Evolutionary conservation across 441 rosid species (phyloP), one percentile per base, ranked within the genome.

Genomic region (Capsella rubella): DNA sequence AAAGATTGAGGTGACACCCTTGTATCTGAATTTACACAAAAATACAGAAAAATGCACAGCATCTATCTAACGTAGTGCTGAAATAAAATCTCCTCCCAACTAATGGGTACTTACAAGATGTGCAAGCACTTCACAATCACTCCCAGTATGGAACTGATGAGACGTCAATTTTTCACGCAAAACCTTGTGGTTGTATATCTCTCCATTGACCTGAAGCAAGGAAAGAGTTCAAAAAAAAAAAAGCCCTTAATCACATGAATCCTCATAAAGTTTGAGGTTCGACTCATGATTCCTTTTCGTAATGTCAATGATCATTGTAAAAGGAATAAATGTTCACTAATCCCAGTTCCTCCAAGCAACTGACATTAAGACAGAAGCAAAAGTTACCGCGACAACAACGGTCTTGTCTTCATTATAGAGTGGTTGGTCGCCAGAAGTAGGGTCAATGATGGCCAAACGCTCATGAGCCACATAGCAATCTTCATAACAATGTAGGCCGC

Each of bases 111-210:
- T 86, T 86, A 96, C 99, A 74, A 96, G 96, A 77, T 96, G 97
- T 42, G 97, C 97, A 85, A 96, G 89, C 71, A 96, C 99, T 88
- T 96, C 99, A 56, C 98, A 93, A 84, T 93, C 99, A 81, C 99
- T 96, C 51, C 97, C 98, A 15, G 99, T 96, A 66, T 83, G 88
- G 80, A 93, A 96, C 52, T 78, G 61, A 78, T 93, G 99, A 74
- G 91, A 76, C 74, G 74, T 89, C 53, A 96, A 74, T 55, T 83
- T 81, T 76, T 82, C 89, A 59, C 89, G 85, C 82, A 96, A 81
- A 15, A 78, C 77, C 64, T 87, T 86, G 74, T 96, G 98, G 84
- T 93, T 96, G 79, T 93, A 96, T 78, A 96, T 96, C 86, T 96
- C 99, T 32, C 99, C 97, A 69, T 93, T 96, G 55, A 96, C 95